Percentiles rank a stretch among this genome's conserved stretches.
Conservation (phyloP, 768 basidiomycete species). For the Chalciporus sphaerocephalus region DNA sequence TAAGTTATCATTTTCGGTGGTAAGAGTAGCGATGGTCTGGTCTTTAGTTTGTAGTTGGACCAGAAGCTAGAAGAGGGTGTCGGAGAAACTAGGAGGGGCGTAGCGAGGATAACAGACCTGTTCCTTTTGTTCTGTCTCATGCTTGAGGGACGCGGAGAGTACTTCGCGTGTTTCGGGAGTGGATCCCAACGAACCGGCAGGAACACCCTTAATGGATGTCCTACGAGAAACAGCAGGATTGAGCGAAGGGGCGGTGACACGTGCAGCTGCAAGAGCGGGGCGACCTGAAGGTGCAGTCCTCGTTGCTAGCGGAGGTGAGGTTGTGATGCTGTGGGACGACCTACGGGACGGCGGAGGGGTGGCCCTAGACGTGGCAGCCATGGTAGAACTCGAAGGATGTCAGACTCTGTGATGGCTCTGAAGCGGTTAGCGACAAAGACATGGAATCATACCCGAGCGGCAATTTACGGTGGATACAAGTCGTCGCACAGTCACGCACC, state of each 20-base stretch:
- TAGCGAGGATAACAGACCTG: conserved; percentile 43
- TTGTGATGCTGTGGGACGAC: conserved; percentile 37
- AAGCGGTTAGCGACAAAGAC: background rate
- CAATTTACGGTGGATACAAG: background rate
- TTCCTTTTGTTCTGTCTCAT: conserved; percentile 80
- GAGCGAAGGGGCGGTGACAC: conserved; percentile 47
- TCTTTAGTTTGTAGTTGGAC: conserved; percentile 78
- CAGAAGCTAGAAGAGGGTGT: conserved; percentile 50
- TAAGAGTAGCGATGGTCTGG: conserved; percentile 55
- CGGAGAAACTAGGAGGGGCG: conserved; percentile 8
- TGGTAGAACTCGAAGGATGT: conserved; percentile 31
- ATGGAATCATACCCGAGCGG: background rate
- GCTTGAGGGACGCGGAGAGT: conserved; percentile 59
- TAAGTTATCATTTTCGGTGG: conserved; percentile 61
- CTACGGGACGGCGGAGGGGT: conserved; percentile 46
- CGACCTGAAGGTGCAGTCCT: conserved; percentile 56
- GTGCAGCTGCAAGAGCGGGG: conserved; percentile 53
- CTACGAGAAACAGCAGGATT: conserved; percentile 47
- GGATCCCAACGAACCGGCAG: conserved; percentile 34
- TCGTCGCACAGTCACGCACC: conserved; percentile 3
- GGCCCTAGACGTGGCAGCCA: conserved; percentile 39
- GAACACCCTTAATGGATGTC: conserved; percentile 41
- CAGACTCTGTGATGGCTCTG: background rate
- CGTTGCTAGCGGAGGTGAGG: conserved; percentile 38
- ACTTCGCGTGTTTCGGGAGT: conserved; percentile 52